phyloP scores from a whole-genome alignment of 352 stramenopile genomes.

The Globisporangium iwayamae region DNA sequence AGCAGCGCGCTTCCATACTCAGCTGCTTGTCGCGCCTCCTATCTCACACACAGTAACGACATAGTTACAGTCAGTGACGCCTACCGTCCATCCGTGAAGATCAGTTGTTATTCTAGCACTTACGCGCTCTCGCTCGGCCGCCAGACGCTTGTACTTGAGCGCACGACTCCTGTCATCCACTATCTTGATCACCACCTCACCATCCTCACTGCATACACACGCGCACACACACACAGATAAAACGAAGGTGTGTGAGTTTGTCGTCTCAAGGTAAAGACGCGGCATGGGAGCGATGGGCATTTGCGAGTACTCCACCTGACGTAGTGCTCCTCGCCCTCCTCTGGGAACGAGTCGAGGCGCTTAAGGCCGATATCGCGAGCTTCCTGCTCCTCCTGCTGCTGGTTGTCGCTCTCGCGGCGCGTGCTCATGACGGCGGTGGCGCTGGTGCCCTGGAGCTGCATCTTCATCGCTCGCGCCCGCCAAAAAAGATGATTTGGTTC shows the following conservation, averaged over 20 bases:
- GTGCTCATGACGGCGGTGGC: background rate
- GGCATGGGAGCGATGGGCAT: background rate
- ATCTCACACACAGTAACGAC: background rate
- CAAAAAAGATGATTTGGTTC: background rate
- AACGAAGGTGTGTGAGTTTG: background rate
- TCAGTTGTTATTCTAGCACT: constrained; percentile 7
- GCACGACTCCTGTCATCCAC: constrained; percentile 53
- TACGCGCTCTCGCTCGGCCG: constrained; percentile 52
- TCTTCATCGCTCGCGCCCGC: background rate
- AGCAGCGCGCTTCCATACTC: constrained; percentile 77
- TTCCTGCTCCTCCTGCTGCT: background rate
- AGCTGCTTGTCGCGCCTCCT: constrained; percentile 75
- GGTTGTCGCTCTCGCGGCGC: constrained; percentile 1
- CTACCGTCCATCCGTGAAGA: constrained; percentile 2
- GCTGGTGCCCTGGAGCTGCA: background rate
- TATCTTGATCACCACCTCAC: constrained; percentile 34
- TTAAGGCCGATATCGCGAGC: constrained; percentile 20
- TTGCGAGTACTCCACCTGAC: constrained; percentile 36
- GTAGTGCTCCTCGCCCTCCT: constrained; percentile 57
- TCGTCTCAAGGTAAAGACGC: background rate
- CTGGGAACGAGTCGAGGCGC: constrained; percentile 30
- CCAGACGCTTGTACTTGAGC: constrained; percentile 35
- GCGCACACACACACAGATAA: background rate
- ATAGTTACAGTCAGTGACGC: background rate
- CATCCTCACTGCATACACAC: constrained; percentile 43